Percentiles rank a stretch among this genome's conserved stretches.
phyloP scores from a whole-genome alignment of 441 rosid species.

The Euphorbia corollata region DNA sequence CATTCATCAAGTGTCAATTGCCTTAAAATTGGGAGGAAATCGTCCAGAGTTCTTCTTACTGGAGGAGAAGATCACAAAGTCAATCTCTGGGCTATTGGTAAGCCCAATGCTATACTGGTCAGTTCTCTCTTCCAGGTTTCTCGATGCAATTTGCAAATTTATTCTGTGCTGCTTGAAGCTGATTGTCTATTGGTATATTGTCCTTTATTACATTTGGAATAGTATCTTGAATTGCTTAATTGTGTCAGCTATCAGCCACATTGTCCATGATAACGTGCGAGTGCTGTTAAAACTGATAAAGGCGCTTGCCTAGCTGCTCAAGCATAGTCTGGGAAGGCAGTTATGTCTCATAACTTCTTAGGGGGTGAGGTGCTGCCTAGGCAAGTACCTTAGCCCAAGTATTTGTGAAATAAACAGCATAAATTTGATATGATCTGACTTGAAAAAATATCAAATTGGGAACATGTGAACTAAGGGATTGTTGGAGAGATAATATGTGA shows the following conservation, averaged over 20 bases:
- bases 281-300: background rate
- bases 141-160: background rate
- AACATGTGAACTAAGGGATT: background rate
- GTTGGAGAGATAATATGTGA: background rate
- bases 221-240: background rate
- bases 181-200: background rate
- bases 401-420: background rate
- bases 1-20: conserved; percentile 93
- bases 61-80: conserved; percentile 99
- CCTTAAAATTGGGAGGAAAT: conserved; percentile 93
- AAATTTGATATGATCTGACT: background rate
- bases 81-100: conserved; percentile 98
- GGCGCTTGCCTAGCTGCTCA: background rate
- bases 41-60: conserved; percentile 85
- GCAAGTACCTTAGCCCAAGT: background rate
- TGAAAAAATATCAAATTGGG: background rate
- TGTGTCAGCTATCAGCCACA: background rate
- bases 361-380: conserved; percentile 1
- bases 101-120: conserved; percentile 92
- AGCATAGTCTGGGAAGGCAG: background rate
- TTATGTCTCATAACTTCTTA: background rate
- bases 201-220: background rate
- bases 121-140: conserved; percentile 26
- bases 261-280: background rate
- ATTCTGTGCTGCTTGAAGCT: background rate